Evolutionary conservation across 352 stramenopile genomes (phyloP).

Genomic region (Phytophthora hibernalis): DNA sequence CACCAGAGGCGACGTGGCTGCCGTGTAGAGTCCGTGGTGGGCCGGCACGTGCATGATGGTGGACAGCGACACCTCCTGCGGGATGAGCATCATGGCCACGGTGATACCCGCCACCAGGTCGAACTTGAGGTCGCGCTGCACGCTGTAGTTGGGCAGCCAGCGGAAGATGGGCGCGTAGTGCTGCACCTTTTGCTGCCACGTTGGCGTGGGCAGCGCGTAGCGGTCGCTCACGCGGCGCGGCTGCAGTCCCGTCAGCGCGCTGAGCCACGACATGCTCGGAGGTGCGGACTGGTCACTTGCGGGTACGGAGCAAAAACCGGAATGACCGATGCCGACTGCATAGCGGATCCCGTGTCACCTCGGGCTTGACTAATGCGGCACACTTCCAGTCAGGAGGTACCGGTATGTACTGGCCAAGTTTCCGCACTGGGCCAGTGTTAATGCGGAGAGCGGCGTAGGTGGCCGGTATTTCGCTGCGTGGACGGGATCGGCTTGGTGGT

Average conservation of each 20-base stretch:
- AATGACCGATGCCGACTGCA: neutral
- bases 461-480: no score
- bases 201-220: slow-evolving; percentile 14
- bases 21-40: slow-evolving; percentile 15
- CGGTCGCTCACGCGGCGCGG: slow-evolving; percentile 15
- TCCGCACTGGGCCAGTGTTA: no score
- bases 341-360: no score
- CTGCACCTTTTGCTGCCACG: slow-evolving; percentile 9
- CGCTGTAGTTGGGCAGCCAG: slow-evolving; percentile 19
- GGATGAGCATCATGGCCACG: slow-evolving; percentile 16
- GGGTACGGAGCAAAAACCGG: slow-evolving; percentile 1
- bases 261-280: slow-evolving; percentile 12
- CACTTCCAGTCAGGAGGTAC: no score
- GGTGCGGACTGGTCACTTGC: neutral
- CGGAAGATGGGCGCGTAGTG: slow-evolving; percentile 17
- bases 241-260: slow-evolving; percentile 8
- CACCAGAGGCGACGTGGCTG: slow-evolving; percentile 10
- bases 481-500: no score
- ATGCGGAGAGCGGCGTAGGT: no score
- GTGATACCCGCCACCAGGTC: slow-evolving; percentile 15
- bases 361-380: no score
- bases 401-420: no score
- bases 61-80: slow-evolving; percentile 14
- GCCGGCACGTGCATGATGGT: slow-evolving; percentile 20
- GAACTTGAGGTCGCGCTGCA: slow-evolving; percentile 21